phyloP scores from a whole-genome alignment of 2,329 filamentous ascomycete species.

The Phialophora verrucosa region DNA sequence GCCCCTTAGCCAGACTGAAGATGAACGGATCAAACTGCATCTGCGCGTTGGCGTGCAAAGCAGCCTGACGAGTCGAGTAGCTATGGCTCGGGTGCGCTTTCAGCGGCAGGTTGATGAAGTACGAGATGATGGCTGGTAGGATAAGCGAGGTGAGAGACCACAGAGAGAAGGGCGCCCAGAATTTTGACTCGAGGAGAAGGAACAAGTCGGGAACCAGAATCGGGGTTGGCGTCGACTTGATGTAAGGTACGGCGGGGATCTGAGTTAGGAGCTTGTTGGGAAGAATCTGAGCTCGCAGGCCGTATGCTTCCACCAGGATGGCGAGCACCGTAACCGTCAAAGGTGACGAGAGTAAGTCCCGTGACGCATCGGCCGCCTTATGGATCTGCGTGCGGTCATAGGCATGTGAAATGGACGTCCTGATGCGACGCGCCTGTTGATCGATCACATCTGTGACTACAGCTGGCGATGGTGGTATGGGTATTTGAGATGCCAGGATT shows the following conservation, averaged over 20 bases:
- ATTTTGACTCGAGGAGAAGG: conserved; percentile 70
- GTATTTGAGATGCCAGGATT: conserved; percentile 62
- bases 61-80: conserved; percentile 49
- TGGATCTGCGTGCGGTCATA: conserved; percentile 64
- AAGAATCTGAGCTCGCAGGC: conserved; percentile 73
- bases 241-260: conserved; percentile 64
- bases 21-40: conserved; percentile 76
- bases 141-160: conserved; percentile 77
- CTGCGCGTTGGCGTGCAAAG: conserved; percentile 33
- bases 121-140: conserved; percentile 74
- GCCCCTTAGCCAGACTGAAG: conserved; percentile 86
- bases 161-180: conserved; percentile 81
- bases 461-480: conserved; percentile 80
- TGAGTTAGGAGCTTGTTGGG: conserved; percentile 73
- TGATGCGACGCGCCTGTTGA: conserved; percentile 58
- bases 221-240: conserved; percentile 64
- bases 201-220: conserved; percentile 82
- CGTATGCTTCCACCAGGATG: conserved; percentile 71
- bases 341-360: conserved; percentile 74
- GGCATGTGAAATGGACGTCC: conserved; percentile 71
- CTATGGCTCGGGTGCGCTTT: conserved; percentile 45
- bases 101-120: conserved; percentile 86
- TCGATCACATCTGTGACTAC: conserved; percentile 79
- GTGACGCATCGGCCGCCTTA: conserved; percentile 68
- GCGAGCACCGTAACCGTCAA: conserved; percentile 72